phyloP scores from a whole-genome alignment of 768 basidiomycete species.

The Boletus rubescentipes region DNA sequence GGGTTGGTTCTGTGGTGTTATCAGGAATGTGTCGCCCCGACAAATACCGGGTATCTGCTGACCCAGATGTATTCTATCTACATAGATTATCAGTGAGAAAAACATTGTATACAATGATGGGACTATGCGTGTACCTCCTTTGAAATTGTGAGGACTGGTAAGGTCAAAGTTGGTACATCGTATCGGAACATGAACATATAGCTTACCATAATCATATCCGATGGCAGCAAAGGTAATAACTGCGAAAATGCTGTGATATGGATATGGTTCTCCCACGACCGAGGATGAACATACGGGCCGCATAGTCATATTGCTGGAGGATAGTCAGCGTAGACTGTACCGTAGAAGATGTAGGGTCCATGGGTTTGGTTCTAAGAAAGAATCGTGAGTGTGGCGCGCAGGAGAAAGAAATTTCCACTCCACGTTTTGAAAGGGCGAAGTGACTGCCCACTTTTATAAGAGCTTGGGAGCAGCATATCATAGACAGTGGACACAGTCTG shows the following conservation, averaged over 20 bases:
- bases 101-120: not conserved
- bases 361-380: too few relatives aligned
- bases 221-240: not conserved
- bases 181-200: not conserved
- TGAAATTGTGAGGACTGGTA: not conserved
- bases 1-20: too few relatives aligned
- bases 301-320: not conserved
- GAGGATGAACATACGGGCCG: not conserved
- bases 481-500: too few relatives aligned
- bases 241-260: not conserved
- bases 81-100: not conserved
- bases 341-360: not conserved
- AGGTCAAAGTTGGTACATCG: not conserved
- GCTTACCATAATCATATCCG: not conserved
- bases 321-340: not conserved
- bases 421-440: too few relatives aligned
- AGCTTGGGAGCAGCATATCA: too few relatives aligned
- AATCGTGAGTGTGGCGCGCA: too few relatives aligned
- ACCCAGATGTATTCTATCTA: constrained; percentile 9
- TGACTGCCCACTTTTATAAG: too few relatives aligned
- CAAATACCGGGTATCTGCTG: not conserved
- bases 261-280: not conserved
- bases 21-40: too few relatives aligned
- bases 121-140: constrained; percentile 1
- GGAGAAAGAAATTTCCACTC: too few relatives aligned